Conservation (phyloP, 192 early-diverging fungal genomes). For the Umbelopsis vinacea region DNA sequence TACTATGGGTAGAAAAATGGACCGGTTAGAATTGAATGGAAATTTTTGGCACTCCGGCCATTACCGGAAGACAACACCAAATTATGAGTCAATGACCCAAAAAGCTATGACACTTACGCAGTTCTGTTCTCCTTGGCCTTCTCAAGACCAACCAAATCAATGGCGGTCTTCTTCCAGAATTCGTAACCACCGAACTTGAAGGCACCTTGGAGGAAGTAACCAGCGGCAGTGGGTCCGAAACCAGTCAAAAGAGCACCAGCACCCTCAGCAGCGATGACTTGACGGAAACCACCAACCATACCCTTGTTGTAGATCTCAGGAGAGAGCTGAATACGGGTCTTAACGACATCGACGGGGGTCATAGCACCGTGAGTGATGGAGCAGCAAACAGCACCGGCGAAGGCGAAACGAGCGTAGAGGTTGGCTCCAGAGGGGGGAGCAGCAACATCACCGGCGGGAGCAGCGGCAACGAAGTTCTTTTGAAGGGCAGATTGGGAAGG, state of each 20-base stretch:
- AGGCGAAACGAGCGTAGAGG: slow-evolving; percentile 61
- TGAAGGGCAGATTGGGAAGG: slow-evolving; percentile 38
- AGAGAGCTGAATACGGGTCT: slow-evolving; percentile 76
- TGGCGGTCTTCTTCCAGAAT: slow-evolving; percentile 66
- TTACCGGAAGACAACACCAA: too few relatives aligned
- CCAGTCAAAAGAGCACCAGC: slow-evolving; percentile 65
- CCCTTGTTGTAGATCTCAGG: slow-evolving; percentile 64
- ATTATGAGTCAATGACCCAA: too few relatives aligned
- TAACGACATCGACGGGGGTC: slow-evolving; percentile 73
- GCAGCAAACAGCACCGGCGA: slow-evolving; percentile 64
- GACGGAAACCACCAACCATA: slow-evolving; percentile 55
- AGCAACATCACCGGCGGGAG: slow-evolving; percentile 43
- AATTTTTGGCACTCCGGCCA: too few relatives aligned
- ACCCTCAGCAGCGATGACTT: slow-evolving; percentile 56
- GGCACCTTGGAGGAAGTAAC: slow-evolving; percentile 70
- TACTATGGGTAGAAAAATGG: slow-evolving; percentile 5
- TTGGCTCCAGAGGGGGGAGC: slow-evolving; percentile 51
- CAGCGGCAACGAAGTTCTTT: slow-evolving; percentile 42
- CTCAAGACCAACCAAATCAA: slow-evolving; percentile 57
- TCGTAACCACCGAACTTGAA: slow-evolving; percentile 74
- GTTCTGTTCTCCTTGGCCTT: slow-evolving; percentile 62
- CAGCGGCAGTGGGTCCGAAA: slow-evolving; percentile 65
- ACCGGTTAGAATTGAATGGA: too few relatives aligned
- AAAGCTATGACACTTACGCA: slow-evolving; percentile 23
- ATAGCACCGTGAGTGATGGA: slow-evolving; percentile 65